A percentile compares a stretch with the other conserved stretches of the same genome.
Evolutionary conservation across 192 early-diverging fungal genomes (phyloP).

Genomic region (Backusella macrospora): DNA sequence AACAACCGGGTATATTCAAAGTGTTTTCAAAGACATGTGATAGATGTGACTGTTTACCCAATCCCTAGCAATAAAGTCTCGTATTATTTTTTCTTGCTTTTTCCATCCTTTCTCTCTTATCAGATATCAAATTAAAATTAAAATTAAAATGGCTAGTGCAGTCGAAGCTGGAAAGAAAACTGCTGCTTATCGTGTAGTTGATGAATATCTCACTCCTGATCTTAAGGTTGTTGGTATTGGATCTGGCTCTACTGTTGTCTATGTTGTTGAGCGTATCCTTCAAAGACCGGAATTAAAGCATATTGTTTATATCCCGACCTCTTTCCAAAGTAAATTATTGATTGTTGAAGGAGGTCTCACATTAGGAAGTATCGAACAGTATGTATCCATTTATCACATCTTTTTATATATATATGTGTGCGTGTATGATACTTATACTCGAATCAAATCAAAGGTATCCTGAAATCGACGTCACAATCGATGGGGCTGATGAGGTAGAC

Average conservation of each 20-base stretch:
- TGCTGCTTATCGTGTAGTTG: constrained; percentile 89
- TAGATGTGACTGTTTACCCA: not conserved
- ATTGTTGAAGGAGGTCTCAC: constrained; percentile 82
- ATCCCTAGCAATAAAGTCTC: constrained; percentile 7
- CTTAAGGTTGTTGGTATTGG: constrained; percentile 87
- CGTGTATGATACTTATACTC: too few species aligned
- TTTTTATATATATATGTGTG: too few species aligned
- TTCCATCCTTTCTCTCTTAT: constrained; percentile 12
- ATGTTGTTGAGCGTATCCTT: constrained; percentile 80
- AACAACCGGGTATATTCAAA: not conserved
- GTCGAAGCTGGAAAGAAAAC: constrained; percentile 78
- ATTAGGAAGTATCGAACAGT: constrained; percentile 77
- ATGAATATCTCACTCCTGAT: constrained; percentile 74
- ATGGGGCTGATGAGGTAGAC: constrained; percentile 91
- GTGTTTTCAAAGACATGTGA: not conserved
- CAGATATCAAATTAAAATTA: not conserved
- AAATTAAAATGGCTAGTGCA: constrained; percentile 28
- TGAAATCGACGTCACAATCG: constrained; percentile 86
- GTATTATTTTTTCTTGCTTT: constrained; percentile 9
- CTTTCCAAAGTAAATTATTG: constrained; percentile 88
- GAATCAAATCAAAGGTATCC: constrained; percentile 53
- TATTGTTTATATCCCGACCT: constrained; percentile 88
- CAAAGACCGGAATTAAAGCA: constrained; percentile 65
- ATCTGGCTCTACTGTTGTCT: constrained; percentile 85
- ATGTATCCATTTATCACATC: constrained; percentile 32